phyloP scores from a whole-genome alignment of 2,329 filamentous ascomycete species.

The Fusarium fracticaudum region DNA sequence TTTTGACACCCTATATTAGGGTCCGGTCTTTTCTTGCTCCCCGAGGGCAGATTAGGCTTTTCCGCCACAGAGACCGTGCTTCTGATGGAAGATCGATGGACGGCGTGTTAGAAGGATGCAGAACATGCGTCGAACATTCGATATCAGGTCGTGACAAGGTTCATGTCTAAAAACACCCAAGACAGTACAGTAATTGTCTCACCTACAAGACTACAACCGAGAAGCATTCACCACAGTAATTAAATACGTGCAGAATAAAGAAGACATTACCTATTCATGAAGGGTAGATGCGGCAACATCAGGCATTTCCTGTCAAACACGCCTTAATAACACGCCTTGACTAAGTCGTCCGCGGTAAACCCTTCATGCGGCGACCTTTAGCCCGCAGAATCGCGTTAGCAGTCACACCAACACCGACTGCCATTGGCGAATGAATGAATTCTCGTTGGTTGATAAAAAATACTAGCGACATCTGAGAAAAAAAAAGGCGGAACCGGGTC shows the following conservation, averaged over 20 bases:
- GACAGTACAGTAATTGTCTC: neutral
- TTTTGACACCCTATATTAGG: too few relatives aligned
- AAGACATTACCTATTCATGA: neutral
- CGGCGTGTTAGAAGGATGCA: constrained; percentile 7
- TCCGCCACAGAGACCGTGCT: constrained; percentile 15
- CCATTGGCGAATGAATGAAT: constrained; percentile 27
- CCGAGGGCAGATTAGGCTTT: constrained; percentile 1
- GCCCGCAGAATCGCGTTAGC: constrained; percentile 30
- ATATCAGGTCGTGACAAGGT: constrained; percentile 7
- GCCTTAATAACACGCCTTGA: neutral
- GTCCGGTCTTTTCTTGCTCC: too few relatives aligned
- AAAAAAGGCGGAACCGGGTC: constrained; percentile 29
- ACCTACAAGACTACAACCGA: neutral
- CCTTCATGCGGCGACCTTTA: constrained; percentile 32
- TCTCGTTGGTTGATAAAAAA: constrained; percentile 1
- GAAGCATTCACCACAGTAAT: neutral
- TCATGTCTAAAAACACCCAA: neutral
- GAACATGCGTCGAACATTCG: constrained; percentile 40
- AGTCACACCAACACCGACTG: constrained; percentile 9
- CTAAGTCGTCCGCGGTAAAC: neutral
- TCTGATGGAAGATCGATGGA: constrained; percentile 5
- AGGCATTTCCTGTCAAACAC: constrained; percentile 9
- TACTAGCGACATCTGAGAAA: constrained; percentile 8
- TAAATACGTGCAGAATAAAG: neutral
- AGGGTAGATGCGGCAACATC: constrained; percentile 10